phyloP scores from a whole-genome alignment of 345 rosid genomes.

The Rhodamnia rubescens region DNA sequence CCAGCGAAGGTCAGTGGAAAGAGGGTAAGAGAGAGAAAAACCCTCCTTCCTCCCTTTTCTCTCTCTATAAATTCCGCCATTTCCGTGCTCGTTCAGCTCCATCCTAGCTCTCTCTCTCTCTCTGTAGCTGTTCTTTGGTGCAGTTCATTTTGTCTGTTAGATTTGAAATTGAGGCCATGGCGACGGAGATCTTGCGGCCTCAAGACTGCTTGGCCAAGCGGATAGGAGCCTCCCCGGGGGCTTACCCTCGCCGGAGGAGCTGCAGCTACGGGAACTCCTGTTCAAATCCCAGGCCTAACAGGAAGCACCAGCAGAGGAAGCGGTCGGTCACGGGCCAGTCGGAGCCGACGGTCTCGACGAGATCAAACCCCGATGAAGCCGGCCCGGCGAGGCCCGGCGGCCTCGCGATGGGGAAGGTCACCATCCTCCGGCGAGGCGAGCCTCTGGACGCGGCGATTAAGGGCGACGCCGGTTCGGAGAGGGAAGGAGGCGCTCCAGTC shows the following conservation, averaged over 20 bases:
- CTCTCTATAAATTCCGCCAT: background rate
- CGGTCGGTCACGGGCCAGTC: background rate
- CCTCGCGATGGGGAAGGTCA: slow-evolving; percentile 18
- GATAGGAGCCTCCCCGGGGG: slow-evolving; percentile 29
- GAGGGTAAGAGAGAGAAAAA: background rate
- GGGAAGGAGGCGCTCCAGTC: background rate
- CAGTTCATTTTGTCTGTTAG: background rate
- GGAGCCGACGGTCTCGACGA: slow-evolving; percentile 19
- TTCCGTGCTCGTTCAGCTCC: background rate
- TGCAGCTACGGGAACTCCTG: slow-evolving; percentile 4
- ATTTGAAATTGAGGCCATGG: slow-evolving; percentile 27
- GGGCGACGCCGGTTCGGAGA: background rate
- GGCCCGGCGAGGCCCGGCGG: background rate
- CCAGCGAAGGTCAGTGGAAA: slow-evolving; percentile 1
- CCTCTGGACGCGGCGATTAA: slow-evolving; percentile 28
- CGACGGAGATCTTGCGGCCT: slow-evolving; percentile 70
- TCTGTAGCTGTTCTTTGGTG: background rate
- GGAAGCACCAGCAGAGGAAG: slow-evolving; percentile 18
- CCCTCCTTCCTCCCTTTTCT: background rate
- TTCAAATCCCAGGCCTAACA: slow-evolving; percentile 12
- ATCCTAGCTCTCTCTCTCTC: background rate
- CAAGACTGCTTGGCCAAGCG: slow-evolving; percentile 52
- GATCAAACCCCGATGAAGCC: slow-evolving; percentile 14
- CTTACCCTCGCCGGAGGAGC: slow-evolving; percentile 35
- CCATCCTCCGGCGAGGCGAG: slow-evolving; percentile 34